Evolutionary conservation across 179 eudicot genomes (phyloP).

Genomic region (Beta corolliflora): DNA sequence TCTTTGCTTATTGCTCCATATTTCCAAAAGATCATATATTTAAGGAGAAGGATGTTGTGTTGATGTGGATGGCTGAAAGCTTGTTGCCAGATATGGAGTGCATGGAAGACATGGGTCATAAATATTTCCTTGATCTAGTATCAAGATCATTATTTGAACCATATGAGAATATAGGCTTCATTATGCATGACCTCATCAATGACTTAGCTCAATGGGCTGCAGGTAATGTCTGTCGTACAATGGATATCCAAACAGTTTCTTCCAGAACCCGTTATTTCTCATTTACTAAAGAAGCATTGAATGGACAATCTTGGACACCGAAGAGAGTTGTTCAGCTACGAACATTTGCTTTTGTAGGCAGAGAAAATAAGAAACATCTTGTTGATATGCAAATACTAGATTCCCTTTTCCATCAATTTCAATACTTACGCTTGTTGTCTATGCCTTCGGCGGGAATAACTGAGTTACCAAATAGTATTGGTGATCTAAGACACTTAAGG

Average conservation of each 20-base stretch:
- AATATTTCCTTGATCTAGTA: too few species aligned
- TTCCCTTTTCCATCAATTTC: too few species aligned
- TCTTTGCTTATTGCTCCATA: too few species aligned
- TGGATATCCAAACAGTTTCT: too few species aligned
- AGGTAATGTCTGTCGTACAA: not conserved
- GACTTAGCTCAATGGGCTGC: conserved; percentile 31
- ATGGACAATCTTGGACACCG: not conserved
- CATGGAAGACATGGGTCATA: too few species aligned
- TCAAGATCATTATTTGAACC: not conserved
- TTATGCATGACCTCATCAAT: conserved; percentile 32
- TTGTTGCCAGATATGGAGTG: too few species aligned
- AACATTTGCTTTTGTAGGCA: not conserved
- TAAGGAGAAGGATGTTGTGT: too few species aligned
- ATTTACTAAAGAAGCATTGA: not conserved
- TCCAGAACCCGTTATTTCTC: not conserved
- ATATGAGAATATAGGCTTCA: not conserved
- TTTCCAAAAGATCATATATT: too few species aligned
- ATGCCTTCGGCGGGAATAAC: not conserved
- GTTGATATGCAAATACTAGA: too few species aligned
- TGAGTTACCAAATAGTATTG: not conserved
- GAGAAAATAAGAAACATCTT: not conserved
- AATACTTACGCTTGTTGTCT: not conserved
- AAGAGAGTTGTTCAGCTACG: not conserved
- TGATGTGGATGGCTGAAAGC: too few species aligned
- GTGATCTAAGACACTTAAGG: not conserved